Evolutionary conservation across 345 rosid genomes (phyloP).

Genomic region (Acer negundo): DNA sequence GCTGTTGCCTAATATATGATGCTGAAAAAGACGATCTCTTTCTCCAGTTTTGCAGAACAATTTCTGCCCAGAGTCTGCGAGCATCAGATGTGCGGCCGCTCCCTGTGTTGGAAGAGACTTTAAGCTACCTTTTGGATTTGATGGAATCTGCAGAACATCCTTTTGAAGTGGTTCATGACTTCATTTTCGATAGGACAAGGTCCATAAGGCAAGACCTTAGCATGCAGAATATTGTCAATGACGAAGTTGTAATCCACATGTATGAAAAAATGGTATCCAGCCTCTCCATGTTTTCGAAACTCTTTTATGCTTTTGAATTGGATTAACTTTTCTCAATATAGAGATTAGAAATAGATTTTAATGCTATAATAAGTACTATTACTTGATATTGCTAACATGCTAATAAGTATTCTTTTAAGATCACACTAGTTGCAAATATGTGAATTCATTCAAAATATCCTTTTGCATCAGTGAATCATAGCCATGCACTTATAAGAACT

Average conservation of each 20-base stretch:
- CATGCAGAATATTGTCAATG: constrained; percentile 76
- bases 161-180: constrained; percentile 90
- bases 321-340: background rate
- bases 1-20: too few relatives aligned
- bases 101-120: constrained; percentile 69
- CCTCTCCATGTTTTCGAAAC: constrained; percentile 17
- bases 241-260: constrained; percentile 55
- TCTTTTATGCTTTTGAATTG: background rate
- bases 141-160: constrained; percentile 57
- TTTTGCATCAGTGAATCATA: background rate
- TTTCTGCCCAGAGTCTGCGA: constrained; percentile 52
- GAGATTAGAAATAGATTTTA: background rate
- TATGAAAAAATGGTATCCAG: constrained; percentile 79
- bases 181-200: constrained; percentile 89
- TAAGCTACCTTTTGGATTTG: constrained; percentile 65
- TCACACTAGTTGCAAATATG: background rate
- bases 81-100: constrained; percentile 77
- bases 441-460: background rate
- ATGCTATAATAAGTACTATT: background rate
- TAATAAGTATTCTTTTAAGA: too few relatives aligned
- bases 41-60: constrained; percentile 90
- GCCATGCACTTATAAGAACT: background rate
- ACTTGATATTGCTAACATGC: too few relatives aligned
- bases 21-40: constrained; percentile 12
- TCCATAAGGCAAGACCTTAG: constrained; percentile 91